phyloP scores from a whole-genome alignment of 192 early-diverging fungal genomes.

The Coemansia sp. region DNA sequence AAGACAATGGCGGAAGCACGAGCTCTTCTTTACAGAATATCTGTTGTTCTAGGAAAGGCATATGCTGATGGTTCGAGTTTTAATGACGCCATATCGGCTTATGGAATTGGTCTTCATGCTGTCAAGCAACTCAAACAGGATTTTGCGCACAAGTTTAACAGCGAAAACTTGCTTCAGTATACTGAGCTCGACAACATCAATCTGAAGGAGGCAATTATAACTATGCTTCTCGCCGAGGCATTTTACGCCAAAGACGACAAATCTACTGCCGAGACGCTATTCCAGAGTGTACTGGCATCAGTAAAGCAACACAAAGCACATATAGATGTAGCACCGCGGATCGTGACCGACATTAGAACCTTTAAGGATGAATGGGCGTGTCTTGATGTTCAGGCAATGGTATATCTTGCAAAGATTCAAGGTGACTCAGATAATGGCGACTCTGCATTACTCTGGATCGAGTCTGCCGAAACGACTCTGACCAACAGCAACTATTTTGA shows the following conservation, averaged over 20 bases:
- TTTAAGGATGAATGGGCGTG: slow-evolving; percentile 42
- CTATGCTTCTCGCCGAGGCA: slow-evolving; percentile 19
- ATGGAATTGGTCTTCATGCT: slow-evolving; percentile 29
- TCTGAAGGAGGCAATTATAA: slow-evolving; percentile 32
- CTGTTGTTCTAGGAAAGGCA: slow-evolving; percentile 12
- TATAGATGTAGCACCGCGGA: slow-evolving; percentile 21
- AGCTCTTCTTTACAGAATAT: slow-evolving; percentile 16
- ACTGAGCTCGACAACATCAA: slow-evolving; percentile 32
- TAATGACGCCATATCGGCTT: slow-evolving; percentile 17
- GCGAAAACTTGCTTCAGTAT: slow-evolving; percentile 20
- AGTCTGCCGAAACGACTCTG: slow-evolving; percentile 20
- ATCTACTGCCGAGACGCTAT: slow-evolving; percentile 24
- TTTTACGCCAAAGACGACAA: slow-evolving; percentile 19
- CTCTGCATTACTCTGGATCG: slow-evolving; percentile 31
- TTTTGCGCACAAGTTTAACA: slow-evolving; percentile 23
- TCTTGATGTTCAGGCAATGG: slow-evolving; percentile 34
- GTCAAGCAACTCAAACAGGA: slow-evolving; percentile 29
- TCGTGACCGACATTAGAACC: slow-evolving; percentile 22
- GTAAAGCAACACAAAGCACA: slow-evolving; percentile 37
- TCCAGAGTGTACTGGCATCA: slow-evolving; percentile 23
- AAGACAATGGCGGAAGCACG: slow-evolving; percentile 10
- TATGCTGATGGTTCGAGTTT: slow-evolving; percentile 9
- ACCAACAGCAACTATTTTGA: slow-evolving; percentile 2
- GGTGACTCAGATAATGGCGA: slow-evolving; percentile 16
- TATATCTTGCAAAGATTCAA: slow-evolving; percentile 32